Evolutionary conservation across 768 basidiomycete species (phyloP).

Genomic region (Psilocybe cyanescens): DNA sequence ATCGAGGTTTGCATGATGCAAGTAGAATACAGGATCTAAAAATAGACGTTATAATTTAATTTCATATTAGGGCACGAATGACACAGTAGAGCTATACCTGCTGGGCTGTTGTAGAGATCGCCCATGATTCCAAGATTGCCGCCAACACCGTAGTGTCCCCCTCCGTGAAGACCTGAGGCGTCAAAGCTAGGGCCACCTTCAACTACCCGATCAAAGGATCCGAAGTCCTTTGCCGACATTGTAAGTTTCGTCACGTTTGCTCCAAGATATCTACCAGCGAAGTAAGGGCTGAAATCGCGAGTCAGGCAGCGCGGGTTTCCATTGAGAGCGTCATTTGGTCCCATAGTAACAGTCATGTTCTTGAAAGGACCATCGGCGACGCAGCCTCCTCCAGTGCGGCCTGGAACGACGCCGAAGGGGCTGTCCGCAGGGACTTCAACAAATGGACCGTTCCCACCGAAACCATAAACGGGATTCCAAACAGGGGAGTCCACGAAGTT

Average conservation of each 20-base stretch:
- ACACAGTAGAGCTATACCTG: background rate
- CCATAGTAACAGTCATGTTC: slow-evolving; percentile 16
- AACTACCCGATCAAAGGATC: slow-evolving; percentile 18
- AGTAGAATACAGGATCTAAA: slow-evolving; percentile 42
- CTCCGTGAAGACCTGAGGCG: slow-evolving; percentile 5
- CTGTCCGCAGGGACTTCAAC: slow-evolving; percentile 3
- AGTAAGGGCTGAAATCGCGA: slow-evolving; percentile 22
- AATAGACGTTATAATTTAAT: background rate
- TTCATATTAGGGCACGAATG: background rate
- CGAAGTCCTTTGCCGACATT: slow-evolving; percentile 20
- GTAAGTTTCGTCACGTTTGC: slow-evolving; percentile 14
- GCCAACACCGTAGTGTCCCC: slow-evolving; percentile 8
- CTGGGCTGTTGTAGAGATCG: slow-evolving; percentile 11
- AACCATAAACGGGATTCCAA: slow-evolving; percentile 12
- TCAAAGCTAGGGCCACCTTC: slow-evolving; percentile 17
- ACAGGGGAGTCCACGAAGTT: slow-evolving; percentile 6
- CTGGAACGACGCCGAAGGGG: slow-evolving; percentile 9
- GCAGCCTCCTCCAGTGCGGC: slow-evolving; percentile 17
- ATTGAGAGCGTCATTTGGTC: slow-evolving; percentile 11
- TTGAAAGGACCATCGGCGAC: slow-evolving; percentile 14
- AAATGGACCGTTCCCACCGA: slow-evolving; percentile 20
- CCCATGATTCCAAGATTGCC: slow-evolving; percentile 8
- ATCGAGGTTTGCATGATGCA: slow-evolving; percentile 44
- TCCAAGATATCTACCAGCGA: slow-evolving; percentile 20
- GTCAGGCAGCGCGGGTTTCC: slow-evolving; percentile 23